Evolutionary conservation across 73 alveolate genomes (phyloP), one percentile per base, ranked within the genome.

Genomic region (Breviolum minutum): DNA sequence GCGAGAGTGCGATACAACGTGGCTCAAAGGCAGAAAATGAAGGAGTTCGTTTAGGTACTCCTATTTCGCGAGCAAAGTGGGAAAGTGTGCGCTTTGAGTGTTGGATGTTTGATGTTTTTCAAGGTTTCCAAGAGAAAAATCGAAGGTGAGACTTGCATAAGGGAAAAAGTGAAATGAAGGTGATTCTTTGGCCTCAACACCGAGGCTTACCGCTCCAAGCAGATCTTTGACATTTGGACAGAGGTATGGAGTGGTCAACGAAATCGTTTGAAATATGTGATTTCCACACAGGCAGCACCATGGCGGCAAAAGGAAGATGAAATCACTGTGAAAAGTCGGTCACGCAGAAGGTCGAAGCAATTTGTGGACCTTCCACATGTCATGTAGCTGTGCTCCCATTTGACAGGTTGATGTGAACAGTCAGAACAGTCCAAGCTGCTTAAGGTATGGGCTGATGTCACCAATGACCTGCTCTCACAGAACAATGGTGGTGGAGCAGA

Each of bases 201-300:
- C 22, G 30, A 92, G 98, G 98, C 98, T 64, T 92, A 92, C 90
- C 77, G 98, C 26, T 92, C 98, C 66, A 92, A 92, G 90, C 98
- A 92, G 90, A 92, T 92, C 98, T 92, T 92, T n/a, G 98, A 92
- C 60, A 92, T 74, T n/a, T 92, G 98, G 98, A 84, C 98, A 2
- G 90, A 92, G 11, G 98, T 92, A 7, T 92, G 98, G 98, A 22
- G 89, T 32, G 76, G 79, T 17, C 89, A 76, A 26, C 89, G 98
- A 30, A 92, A 81, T 63, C 98, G 98, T 2, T 64, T 92, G 81
- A 92, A 92, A 79, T 92, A 71, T 17, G 98, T 92, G 64, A 64
- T 92, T 20, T 92, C 98, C 48, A 92, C 98, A 14, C 98, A 92
- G 60, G 98, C 98, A 14, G 98, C 29, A 13, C 30, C 98, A 11